Conservation (phyloP, 805 yeast species). For the Candida palmyrensis region DNA sequence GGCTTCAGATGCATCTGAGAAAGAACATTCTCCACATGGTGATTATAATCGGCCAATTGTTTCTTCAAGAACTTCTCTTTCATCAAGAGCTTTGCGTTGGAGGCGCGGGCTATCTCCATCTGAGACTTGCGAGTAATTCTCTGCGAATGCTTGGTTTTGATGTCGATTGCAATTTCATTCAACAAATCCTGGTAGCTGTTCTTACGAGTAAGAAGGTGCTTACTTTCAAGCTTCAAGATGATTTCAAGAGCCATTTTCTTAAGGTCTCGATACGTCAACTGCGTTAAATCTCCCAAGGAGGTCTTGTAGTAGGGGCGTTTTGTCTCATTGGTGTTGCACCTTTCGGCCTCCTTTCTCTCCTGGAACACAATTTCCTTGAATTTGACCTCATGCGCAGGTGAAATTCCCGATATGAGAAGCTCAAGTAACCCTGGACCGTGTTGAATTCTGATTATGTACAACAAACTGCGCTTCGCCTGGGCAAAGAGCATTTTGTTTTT, state of each 20-base stretch:
- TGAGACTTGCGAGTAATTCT: slow-evolving; percentile 38
- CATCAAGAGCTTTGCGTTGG: slow-evolving; percentile 38
- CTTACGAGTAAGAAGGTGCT: slow-evolving; percentile 58
- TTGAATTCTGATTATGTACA: slow-evolving; percentile 82
- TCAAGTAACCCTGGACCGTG: slow-evolving; percentile 63
- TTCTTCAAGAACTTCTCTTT: slow-evolving; percentile 42
- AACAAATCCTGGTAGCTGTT: slow-evolving; percentile 74
- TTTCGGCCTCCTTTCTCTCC: slow-evolving; percentile 30
- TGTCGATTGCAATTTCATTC: slow-evolving; percentile 81
- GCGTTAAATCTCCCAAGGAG: slow-evolving; percentile 45
- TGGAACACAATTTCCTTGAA: slow-evolving; percentile 51
- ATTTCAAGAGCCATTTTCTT: slow-evolving; percentile 73
- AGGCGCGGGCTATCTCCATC: slow-evolving; percentile 34
- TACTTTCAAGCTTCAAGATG: slow-evolving; percentile 66
- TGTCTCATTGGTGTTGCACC: slow-evolving; percentile 35
- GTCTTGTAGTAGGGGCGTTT: slow-evolving; percentile 41
- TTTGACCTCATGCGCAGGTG: slow-evolving; percentile 60
- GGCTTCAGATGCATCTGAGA: slow-evolving; percentile 40
- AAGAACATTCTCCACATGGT: slow-evolving; percentile 42
- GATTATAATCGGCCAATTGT: slow-evolving; percentile 42
- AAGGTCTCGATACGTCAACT: slow-evolving; percentile 61
- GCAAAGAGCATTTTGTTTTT: slow-evolving; percentile 56
- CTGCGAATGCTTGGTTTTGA: slow-evolving; percentile 44
- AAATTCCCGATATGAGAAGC: slow-evolving; percentile 60
- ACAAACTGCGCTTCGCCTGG: slow-evolving; percentile 77